Conservation (phyloP, 805 yeast genomes). For the Yamadazyma laniorum region DNA sequence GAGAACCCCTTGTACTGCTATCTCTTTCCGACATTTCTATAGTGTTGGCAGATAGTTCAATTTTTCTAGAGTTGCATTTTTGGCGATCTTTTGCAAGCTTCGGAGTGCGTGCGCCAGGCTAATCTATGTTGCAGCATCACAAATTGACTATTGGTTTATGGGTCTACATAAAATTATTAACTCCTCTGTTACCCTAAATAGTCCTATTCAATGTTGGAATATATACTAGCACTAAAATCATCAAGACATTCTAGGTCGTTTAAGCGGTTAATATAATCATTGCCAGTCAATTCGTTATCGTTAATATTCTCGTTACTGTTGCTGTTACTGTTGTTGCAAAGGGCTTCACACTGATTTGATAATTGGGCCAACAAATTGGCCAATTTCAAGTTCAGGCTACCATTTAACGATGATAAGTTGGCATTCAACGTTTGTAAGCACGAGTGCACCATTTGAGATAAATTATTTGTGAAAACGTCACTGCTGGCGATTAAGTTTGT, state of each 20-base stretch:
- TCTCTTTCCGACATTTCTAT: no score
- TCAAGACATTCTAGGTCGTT: constrained; percentile 60
- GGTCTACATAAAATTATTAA: no score
- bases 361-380: constrained; percentile 71
- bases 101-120: no score
- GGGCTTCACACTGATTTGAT: constrained; percentile 59
- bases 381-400: constrained; percentile 32
- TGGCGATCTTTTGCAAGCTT: no score
- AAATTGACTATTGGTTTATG: no score
- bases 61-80: no score
- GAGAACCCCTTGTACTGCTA: no score
- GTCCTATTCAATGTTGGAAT: constrained; percentile 63
- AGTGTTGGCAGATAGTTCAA: no score
- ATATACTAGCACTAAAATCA: constrained; percentile 86
- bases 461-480: constrained; percentile 29
- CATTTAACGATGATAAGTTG: constrained; percentile 20
- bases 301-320: constrained; percentile 12
- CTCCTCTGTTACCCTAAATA: neutral
- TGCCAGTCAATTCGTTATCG: constrained; percentile 29
- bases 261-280: constrained; percentile 34
- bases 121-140: no score
- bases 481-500: constrained; percentile 42
- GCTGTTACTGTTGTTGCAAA: constrained; percentile 40
- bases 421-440: constrained; percentile 35
- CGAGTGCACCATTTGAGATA: constrained; percentile 30